Evolutionary conservation across 2,329 filamentous ascomycete species (phyloP).

Genomic region (Calonectria fujianensis): DNA sequence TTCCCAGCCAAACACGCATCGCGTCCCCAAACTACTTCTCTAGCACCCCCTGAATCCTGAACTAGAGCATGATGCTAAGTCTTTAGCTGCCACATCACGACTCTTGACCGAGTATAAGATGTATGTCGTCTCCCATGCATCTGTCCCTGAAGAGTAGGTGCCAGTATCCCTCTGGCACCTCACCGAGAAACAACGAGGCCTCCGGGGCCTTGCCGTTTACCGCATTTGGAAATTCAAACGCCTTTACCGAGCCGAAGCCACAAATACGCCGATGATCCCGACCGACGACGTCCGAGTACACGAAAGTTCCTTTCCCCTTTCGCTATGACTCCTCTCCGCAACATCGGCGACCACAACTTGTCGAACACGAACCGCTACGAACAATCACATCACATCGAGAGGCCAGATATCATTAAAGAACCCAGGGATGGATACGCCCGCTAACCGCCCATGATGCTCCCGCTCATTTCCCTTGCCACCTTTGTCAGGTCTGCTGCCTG

Average conservation of each 20-base stretch:
- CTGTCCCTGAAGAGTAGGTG: background rate
- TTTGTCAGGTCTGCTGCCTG: background rate
- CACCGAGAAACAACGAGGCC: background rate
- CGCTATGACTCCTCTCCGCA: too few species aligned
- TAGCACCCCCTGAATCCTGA: background rate
- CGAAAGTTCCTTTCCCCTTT: background rate
- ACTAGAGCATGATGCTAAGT: background rate
- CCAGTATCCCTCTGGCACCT: background rate
- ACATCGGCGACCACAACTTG: background rate
- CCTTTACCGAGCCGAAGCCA: background rate
- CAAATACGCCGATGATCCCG: background rate
- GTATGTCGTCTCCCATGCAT: background rate
- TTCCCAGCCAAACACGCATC: background rate
- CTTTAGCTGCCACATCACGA: background rate
- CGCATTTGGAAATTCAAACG: background rate
- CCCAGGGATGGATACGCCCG: background rate
- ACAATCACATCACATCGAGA: background rate
- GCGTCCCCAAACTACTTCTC: background rate
- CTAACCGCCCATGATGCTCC: background rate
- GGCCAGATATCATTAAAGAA: background rate
- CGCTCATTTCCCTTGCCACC: background rate
- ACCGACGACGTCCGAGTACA: too few species aligned
- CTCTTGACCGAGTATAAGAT: conserved; percentile 11
- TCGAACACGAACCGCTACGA: background rate
- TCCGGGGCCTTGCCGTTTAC: background rate